Conservation (phyloP, 495 filamentous ascomycete genomes). For the Tuber brumale region DNA sequence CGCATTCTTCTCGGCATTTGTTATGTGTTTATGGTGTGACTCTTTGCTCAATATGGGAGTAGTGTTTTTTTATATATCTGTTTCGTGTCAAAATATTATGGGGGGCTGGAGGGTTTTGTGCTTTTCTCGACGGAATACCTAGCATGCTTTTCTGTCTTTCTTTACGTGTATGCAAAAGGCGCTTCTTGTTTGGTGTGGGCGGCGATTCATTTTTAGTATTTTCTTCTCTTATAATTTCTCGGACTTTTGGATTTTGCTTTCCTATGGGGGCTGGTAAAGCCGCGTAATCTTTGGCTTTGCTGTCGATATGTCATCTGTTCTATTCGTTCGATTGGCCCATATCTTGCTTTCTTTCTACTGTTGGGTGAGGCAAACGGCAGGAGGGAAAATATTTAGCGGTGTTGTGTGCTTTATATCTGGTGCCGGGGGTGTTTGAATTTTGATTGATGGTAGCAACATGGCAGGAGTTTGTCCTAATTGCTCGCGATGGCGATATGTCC, state of each 20-base stretch:
- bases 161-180: constrained; percentile 1
- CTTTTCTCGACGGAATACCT: constrained; percentile 19
- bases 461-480: background rate
- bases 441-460: background rate
- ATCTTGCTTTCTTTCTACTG: constrained; percentile 5
- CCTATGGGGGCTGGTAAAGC: constrained; percentile 12
- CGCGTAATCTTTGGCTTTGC: constrained; percentile 27
- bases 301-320: constrained; percentile 5
- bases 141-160: background rate
- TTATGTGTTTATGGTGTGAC: background rate
- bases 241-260: background rate
- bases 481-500: background rate
- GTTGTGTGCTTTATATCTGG: constrained; percentile 29
- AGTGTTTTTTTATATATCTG: constrained; percentile 21
- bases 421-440: background rate
- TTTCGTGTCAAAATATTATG: constrained; percentile 16
- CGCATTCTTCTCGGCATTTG: constrained; percentile 6
- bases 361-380: constrained; percentile 3
- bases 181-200: constrained; percentile 2
- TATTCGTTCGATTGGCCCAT: background rate
- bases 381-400: constrained; percentile 15
- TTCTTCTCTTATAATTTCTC: constrained; percentile 17
- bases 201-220: constrained; percentile 10
- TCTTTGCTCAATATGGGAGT: constrained; percentile 12
- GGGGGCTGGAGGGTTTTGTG: constrained; percentile 24